Conservation (phyloP, 1,284 basidiomycete genomes). For the Leccinum fallax region DNA sequence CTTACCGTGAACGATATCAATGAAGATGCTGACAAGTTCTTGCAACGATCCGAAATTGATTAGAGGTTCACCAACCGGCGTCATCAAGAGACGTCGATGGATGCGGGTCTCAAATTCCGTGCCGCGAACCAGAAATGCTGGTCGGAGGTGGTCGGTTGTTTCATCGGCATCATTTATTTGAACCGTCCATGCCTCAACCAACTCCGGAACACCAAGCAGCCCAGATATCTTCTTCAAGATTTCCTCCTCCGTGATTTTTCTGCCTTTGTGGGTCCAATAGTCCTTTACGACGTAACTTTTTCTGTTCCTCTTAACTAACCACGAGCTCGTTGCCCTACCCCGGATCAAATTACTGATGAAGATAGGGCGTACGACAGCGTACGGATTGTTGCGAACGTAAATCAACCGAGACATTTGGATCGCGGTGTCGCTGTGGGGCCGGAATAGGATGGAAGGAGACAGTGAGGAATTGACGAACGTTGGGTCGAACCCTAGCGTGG, state of each 20-base stretch:
- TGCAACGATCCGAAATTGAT: too few species aligned
- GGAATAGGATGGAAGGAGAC: background rate
- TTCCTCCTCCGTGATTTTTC: background rate
- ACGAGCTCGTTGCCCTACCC: background rate
- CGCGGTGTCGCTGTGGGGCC: background rate
- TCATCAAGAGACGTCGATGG: too few species aligned
- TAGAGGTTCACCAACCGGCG: background rate
- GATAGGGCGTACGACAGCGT: background rate
- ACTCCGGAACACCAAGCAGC: background rate
- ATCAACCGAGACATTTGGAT: background rate
- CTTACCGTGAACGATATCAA: too few species aligned
- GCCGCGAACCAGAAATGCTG: too few species aligned
- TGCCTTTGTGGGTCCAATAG: background rate
- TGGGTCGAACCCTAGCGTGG: background rate
- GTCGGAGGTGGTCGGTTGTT: too few species aligned
- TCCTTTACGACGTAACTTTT: background rate
- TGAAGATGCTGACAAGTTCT: too few species aligned
- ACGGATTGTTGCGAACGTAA: background rate
- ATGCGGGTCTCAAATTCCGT: too few species aligned
- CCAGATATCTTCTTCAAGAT: background rate
- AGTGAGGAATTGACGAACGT: background rate
- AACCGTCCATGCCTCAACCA: background rate
- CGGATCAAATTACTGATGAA: background rate
- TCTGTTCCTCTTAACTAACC: background rate
- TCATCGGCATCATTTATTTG: too few species aligned